phyloP scores from a whole-genome alignment of 495 filamentous ascomycete species.

The Viridothelium virens region DNA sequence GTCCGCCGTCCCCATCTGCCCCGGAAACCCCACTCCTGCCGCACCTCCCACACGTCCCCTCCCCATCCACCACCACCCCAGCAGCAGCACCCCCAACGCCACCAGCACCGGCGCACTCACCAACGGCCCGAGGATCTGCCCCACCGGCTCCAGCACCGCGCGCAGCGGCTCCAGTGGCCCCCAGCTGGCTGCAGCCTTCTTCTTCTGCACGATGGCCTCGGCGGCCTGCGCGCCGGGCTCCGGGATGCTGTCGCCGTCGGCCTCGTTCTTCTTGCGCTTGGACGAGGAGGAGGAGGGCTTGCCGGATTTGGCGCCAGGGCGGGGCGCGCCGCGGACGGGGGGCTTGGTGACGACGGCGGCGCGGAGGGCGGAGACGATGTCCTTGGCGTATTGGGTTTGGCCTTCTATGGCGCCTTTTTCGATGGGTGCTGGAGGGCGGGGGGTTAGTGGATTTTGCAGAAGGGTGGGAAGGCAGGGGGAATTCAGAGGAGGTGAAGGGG shows the following conservation, averaged over 20 bases:
- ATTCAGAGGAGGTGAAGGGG: not conserved
- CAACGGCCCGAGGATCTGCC: slow-evolving; percentile 61
- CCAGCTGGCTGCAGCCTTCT: slow-evolving; percentile 49
- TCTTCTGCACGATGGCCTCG: slow-evolving; percentile 38
- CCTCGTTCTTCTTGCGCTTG: slow-evolving; percentile 33
- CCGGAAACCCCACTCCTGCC: slow-evolving; percentile 17
- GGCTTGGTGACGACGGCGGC: slow-evolving; percentile 60
- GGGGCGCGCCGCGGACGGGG: slow-evolving; percentile 43
- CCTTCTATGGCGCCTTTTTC: slow-evolving; percentile 93
- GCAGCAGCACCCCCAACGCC: slow-evolving; percentile 49
- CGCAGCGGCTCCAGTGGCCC: slow-evolving; percentile 73
- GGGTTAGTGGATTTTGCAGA: not conserved
- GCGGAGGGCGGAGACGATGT: slow-evolving; percentile 65
- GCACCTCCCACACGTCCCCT: slow-evolving; percentile 23
- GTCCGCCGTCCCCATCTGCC: slow-evolving; percentile 44
- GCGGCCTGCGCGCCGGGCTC: slow-evolving; percentile 39
- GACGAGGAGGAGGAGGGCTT: slow-evolving; percentile 52
- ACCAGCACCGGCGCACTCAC: slow-evolving; percentile 56
- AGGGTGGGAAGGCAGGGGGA: slow-evolving; percentile 21
- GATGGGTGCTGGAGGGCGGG: slow-evolving; percentile 61
- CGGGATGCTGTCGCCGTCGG: slow-evolving; percentile 36
- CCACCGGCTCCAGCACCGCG: slow-evolving; percentile 58
- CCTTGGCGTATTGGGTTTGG: slow-evolving; percentile 70
- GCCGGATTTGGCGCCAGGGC: slow-evolving; percentile 41
- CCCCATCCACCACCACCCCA: slow-evolving; percentile 44